Conservation (phyloP, 177 flowering plant genomes). For the Vitis hybrid region DNA sequence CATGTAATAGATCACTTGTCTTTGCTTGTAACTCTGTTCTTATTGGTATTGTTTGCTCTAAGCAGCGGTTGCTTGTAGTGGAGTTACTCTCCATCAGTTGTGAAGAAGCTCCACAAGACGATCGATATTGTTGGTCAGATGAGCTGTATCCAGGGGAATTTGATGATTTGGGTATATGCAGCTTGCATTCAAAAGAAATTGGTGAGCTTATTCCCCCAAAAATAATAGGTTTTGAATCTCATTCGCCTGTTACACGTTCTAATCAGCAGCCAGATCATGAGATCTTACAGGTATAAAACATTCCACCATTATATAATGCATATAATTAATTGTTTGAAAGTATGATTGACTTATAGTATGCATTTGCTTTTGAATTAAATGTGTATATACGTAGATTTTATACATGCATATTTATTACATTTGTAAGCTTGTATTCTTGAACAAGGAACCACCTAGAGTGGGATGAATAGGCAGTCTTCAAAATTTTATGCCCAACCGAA, state of each 20-base stretch:
- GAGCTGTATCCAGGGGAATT: slow-evolving; percentile 83
- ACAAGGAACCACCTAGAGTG: too few relatives aligned
- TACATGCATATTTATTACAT: background rate
- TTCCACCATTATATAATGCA: background rate
- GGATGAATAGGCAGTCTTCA: too few relatives aligned
- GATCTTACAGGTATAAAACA: slow-evolving; percentile 60
- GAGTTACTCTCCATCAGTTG: slow-evolving; percentile 50
- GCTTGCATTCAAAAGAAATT: slow-evolving; percentile 44
- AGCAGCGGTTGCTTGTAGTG: slow-evolving; percentile 65
- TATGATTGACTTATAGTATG: background rate
- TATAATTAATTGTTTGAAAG: background rate
- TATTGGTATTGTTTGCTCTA: slow-evolving; percentile 14
- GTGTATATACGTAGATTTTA: too few relatives aligned
- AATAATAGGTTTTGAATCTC: slow-evolving; percentile 26
- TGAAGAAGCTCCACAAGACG: slow-evolving; percentile 29
- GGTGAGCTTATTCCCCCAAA: slow-evolving; percentile 45
- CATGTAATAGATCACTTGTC: background rate
- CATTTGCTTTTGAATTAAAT: too few relatives aligned
- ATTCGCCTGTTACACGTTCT: slow-evolving; percentile 10
- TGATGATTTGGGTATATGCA: slow-evolving; percentile 46
- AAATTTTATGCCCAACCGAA: too few relatives aligned
- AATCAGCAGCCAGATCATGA: slow-evolving; percentile 39
- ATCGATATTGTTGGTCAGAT: slow-evolving; percentile 47
- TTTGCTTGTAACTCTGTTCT: background rate
- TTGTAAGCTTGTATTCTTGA: background rate